Base-by-base conservation (phyloP, 768 basidiomycete genomes). In the Collybia mongolica region DNA sequence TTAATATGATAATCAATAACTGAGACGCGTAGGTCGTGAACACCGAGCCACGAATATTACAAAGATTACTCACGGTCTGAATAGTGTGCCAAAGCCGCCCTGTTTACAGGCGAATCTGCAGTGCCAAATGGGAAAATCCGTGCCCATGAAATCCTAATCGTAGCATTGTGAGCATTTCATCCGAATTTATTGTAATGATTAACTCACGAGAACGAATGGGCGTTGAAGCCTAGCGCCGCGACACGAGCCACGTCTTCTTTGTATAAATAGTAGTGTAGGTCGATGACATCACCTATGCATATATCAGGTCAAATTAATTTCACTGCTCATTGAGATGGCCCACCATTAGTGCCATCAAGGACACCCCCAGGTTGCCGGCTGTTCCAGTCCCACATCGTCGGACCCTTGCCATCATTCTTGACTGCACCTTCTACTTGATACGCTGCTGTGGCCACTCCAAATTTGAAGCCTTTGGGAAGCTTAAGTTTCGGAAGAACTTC, bases 361-460 rank as follows among this genome's bases (percentile, higher is more conserved):
- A 75, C 70, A 22, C 65, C 71, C 6, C 64, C 66, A 15, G 72
- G 72, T 50, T 76, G 75, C 12, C 72, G 66, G 48, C 69, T 71
- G 41, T 74, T 76, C 76, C 75, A 76, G 52, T 79, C 77, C 77
- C 77, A 77, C 54, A 73, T 66, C 1, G 68, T 70, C 1, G 76
- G 75, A 6, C 76, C 76, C 48, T 77, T 76, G 0, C 75, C 77
- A 48, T 77, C 79, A 53, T 69, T 70, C 58, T 77, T 75, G 14
- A 65, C 72, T 6, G 77, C 77, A 5, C 79, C 79, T 65, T 80
- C 78, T 22, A 79, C 77, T 54, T 80, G 78, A 54, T 76, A 79
- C 6, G 79, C 73, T 19, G 77, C 76, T 0, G 78, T 79, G 2
- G 76, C 76, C 9, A 78, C 77, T 20, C 79, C 79, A 54, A 79